A percentile compares a stretch with the other conserved stretches of the same genome.
Evolutionary conservation across 2,329 filamentous ascomycete genomes (phyloP).

Genomic region (Neocatenulostroma microsporum): DNA sequence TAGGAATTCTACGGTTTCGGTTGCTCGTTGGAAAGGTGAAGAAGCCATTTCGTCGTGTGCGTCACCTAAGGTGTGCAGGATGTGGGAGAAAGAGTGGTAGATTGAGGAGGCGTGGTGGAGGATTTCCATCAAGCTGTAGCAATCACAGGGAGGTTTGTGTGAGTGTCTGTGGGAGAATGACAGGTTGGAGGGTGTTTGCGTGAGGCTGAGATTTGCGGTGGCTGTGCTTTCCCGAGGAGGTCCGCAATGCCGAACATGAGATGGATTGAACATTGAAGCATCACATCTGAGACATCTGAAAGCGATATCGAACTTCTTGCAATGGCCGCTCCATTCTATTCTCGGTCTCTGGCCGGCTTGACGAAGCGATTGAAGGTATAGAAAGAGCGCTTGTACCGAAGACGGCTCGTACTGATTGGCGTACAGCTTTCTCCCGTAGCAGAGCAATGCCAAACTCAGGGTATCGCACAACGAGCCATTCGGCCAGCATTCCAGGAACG

Average conservation of each 20-base stretch:
- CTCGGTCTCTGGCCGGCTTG: conserved; percentile 36
- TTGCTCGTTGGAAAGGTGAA: conserved; percentile 36
- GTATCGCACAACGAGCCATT: conserved; percentile 13
- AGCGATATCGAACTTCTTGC: conserved; percentile 5
- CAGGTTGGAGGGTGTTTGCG: no score
- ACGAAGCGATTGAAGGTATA: conserved; percentile 38
- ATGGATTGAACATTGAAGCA: no score
- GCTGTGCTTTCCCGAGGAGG: conserved; percentile 6
- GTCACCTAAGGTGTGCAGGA: conserved; percentile 22
- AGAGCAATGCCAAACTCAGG: no score
- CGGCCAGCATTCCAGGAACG: conserved; percentile 4
- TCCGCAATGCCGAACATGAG: conserved; percentile 4
- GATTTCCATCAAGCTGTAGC: conserved; percentile 18
- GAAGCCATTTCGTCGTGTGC: conserved; percentile 28
- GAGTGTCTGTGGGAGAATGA: no score
- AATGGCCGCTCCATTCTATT: conserved; percentile 40
- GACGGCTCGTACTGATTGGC: conserved; percentile 8
- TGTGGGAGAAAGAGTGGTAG: conserved; percentile 27
- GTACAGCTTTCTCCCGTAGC: conserved; percentile 4
- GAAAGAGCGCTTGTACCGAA: background rate
- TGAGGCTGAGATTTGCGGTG: conserved; percentile 1
- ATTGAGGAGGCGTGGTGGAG: conserved; percentile 26
- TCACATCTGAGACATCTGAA: no score
- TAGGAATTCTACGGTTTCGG: conserved; percentile 46
- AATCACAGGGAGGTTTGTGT: no score